phyloP scores from a whole-genome alignment of 371 early-diverging fungal species.

The Mortierella sp. region DNA sequence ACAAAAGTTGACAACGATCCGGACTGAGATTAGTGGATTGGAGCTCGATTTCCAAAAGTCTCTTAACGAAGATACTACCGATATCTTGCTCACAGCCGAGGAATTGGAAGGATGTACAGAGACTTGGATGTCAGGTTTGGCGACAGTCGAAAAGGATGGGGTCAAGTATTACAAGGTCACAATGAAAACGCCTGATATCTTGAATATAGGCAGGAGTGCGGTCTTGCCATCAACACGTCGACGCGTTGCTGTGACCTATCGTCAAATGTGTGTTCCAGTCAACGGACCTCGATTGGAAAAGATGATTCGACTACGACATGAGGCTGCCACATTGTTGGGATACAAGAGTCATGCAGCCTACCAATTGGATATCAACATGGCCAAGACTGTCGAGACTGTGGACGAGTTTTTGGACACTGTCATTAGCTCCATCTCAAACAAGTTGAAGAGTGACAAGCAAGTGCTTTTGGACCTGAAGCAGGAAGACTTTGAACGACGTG shows the following conservation, averaged over 20 bases:
- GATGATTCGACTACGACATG: slow-evolving; percentile 41
- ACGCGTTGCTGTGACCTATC: slow-evolving; percentile 28
- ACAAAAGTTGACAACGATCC: slow-evolving; percentile 17
- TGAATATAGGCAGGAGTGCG: slow-evolving; percentile 42
- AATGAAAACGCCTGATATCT: slow-evolving; percentile 49
- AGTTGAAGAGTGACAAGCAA: slow-evolving; percentile 67
- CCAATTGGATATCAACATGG: slow-evolving; percentile 86
- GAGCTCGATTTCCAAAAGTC: slow-evolving; percentile 50
- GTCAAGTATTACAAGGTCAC: slow-evolving; percentile 25
- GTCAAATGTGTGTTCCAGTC: slow-evolving; percentile 35
- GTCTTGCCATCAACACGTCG: slow-evolving; percentile 31
- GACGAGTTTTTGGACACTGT: slow-evolving; percentile 77
- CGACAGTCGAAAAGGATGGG: slow-evolving; percentile 14
- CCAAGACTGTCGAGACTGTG: slow-evolving; percentile 78
- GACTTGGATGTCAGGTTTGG: slow-evolving; percentile 34
- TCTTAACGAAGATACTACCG: slow-evolving; percentile 45
- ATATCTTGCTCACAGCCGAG: slow-evolving; percentile 29
- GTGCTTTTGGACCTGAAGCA: slow-evolving; percentile 54
- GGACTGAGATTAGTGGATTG: slow-evolving; percentile 32
- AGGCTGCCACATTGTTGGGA: slow-evolving; percentile 69
- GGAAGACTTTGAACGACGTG: slow-evolving; percentile 56
- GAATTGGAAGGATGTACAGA: slow-evolving; percentile 45
- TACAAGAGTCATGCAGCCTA: slow-evolving; percentile 81
- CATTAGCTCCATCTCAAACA: slow-evolving; percentile 61
- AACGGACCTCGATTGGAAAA: slow-evolving; percentile 41